Base-by-base conservation (phyloP, 2,329 filamentous ascomycete species). In the Claviceps sp. region DNA sequence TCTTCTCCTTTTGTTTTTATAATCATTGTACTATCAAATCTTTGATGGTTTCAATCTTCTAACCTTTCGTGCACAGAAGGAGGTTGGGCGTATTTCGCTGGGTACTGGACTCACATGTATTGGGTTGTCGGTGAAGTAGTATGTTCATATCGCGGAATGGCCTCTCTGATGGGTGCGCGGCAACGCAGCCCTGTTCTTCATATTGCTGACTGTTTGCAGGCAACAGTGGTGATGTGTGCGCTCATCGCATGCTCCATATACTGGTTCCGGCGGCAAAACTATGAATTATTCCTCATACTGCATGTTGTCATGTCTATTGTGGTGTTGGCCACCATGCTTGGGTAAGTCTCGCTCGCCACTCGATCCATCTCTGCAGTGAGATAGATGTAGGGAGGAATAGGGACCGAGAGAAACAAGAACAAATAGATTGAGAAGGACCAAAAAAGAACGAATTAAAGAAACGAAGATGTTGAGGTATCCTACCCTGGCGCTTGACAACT, bases 261-360 rank as follows among this genome's bases (percentile, higher is more conserved):
- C 54, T 75, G 70, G 60, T 64, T 80, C 17, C 70, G 78, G 0
- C 68, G 72, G 6, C 69, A 69, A 9, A 68, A 70, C n/a, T 83
- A 79, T 54, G 76, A 79, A 54, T 23, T 67, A 0, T 78, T 78
- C 53, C 60, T 78, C 5, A 54, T 73, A 13, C 45, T 74, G 0
- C 75, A 82, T 52, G 77, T 80, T 6, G 61, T 68, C 3, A 62
- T 82, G 16, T 73, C 79, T 0, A 60, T 78, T 8, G 60, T 77
- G 0, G 60, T 77, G 0, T 58, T 81, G 1, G 60, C 73, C 36
- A 71, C 71, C 0, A 74, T 79, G 68, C 74, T 75, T 39, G 72
- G 71, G 71, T 76, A 64, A 56, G 75, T 66, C 2, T 22, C 11
- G 8, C 37, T 47, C 17, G 2, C 26, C 26, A 29, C 8, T 29